A percentile compares a stretch with the other conserved stretches of the same genome.
phyloP scores from a whole-genome alignment of 768 basidiomycete species.

The Podaxis pistillaris region DNA sequence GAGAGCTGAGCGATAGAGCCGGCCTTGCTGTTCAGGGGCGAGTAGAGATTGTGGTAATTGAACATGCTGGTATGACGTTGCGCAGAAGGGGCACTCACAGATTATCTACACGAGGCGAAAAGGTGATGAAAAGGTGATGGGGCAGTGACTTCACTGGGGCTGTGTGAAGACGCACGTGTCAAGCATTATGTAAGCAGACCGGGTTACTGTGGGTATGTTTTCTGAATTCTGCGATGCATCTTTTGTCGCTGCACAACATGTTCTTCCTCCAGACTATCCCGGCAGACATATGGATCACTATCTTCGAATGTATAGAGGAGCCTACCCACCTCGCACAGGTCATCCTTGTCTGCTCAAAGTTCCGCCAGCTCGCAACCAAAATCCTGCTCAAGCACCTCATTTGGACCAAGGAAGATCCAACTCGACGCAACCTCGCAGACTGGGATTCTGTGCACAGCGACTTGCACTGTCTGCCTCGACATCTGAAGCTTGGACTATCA shows the following conservation, averaged over 20 bases:
- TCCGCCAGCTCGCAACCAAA: constrained; percentile 24
- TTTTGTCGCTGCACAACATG: constrained; percentile 13
- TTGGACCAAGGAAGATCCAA: constrained; percentile 22
- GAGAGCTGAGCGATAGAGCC: neutral
- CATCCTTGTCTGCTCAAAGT: constrained; percentile 23
- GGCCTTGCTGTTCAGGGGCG: constrained; percentile 5
- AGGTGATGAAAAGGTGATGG: neutral
- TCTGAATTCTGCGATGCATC: constrained; percentile 7
- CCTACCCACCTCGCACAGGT: constrained; percentile 22
- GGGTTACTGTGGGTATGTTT: constrained; percentile 15
- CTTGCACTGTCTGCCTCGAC: constrained; percentile 18
- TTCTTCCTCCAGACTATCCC: constrained; percentile 20
- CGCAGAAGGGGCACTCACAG: neutral
- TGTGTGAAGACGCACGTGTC: neutral
- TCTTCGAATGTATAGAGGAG: constrained; percentile 24
- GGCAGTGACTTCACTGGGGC: neutral
- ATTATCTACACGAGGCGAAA: neutral
- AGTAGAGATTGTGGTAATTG: neutral
- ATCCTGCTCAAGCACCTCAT: constrained; percentile 24
- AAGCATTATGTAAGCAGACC: constrained; percentile 10
- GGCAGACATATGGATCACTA: constrained; percentile 31
- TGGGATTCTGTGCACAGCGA: constrained; percentile 20
- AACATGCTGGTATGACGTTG: constrained; percentile 9
- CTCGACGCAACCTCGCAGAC: constrained; percentile 22
- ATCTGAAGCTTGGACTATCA: constrained; percentile 22